phyloP scores from a whole-genome alignment of 805 yeast species.

The Candida multigemmis region DNA sequence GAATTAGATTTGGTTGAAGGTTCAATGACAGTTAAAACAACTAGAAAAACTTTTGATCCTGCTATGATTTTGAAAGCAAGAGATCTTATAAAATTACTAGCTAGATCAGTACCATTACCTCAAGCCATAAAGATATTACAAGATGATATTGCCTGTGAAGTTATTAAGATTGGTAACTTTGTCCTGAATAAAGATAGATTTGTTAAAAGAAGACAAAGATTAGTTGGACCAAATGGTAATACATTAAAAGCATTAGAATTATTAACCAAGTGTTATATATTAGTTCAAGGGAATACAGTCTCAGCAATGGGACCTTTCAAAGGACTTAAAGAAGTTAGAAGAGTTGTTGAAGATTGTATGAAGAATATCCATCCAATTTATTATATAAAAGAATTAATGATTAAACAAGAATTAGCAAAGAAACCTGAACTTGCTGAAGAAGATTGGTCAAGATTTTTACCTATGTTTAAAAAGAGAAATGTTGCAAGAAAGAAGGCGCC shows the following conservation, averaged over 20 bases:
- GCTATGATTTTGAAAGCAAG: constrained; percentile 89
- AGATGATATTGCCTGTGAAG: constrained; percentile 93
- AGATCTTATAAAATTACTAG: constrained; percentile 85
- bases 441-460: constrained; percentile 95
- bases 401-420: constrained; percentile 88
- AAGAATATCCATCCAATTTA: constrained; percentile 94
- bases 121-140: constrained; percentile 89
- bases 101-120: constrained; percentile 94
- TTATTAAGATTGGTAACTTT: constrained; percentile 85
- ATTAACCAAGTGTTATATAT: constrained; percentile 87
- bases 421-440: constrained; percentile 93
- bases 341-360: constrained; percentile 98
- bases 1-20: constrained; percentile 89
- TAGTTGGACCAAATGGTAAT: constrained; percentile 95
- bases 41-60: constrained; percentile 93
- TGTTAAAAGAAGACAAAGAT: constrained; percentile 89
- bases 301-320: constrained; percentile 94
- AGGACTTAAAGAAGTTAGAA: constrained; percentile 84
- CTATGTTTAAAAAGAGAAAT: constrained; percentile 92
- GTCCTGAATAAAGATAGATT: constrained; percentile 90
- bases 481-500: constrained; percentile 89
- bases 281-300: constrained; percentile 96
- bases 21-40: constrained; percentile 93
- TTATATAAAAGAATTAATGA: constrained; percentile 95
- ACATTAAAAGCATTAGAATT: constrained; percentile 92